Base-by-base conservation (phyloP, 2,329 filamentous ascomycete species). In the Penicillium sp. region DNA sequence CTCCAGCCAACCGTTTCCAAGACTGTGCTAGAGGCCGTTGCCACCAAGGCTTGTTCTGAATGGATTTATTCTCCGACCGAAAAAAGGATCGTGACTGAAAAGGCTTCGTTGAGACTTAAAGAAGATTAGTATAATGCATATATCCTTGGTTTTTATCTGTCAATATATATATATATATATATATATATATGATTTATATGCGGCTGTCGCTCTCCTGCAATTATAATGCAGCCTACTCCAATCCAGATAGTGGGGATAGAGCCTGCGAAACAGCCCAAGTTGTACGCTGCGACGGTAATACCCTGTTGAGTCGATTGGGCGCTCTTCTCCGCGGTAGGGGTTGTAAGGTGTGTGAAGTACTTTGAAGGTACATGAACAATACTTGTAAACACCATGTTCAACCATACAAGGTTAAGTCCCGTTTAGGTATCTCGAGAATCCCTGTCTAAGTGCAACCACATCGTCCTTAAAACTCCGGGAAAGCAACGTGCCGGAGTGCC, bases 191-290 rank as follows among this genome's bases (percentile, higher is more conserved):
- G n/a, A n/a, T n/a, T n/a, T n/a, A n/a, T n/a, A n/a, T n/a, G n/a
- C n/a, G n/a, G n/a, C n/a, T n/a, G n/a, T n/a, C n/a, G n/a, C n/a
- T n/a, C n/a, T n/a, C n/a, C n/a, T n/a, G n/a, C n/a, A n/a, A n/a
- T n/a, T n/a, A n/a, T n/a, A n/a, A n/a, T n/a, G n/a, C n/a, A n/a
- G n/a, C n/a, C n/a, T n/a, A n/a, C n/a, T n/a, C 82, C 83, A 4
- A 79, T 54, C 68, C 80, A 81, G 60, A 83, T 83, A n/a, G 80
- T 82, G 7, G 76, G 68, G 44, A 83, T 73, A 2, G 81, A 80
- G 33, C 81, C 81, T 28, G 75, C 72, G 68, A 83, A 82, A 70
- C 80, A 83, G 19, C 80, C 79, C 9, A 81, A 61, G 50, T 79
- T 80, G 68, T 80, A 80, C 10, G 72, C 68, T 13, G 77, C 76